Evolutionary conservation across 1,139 yeast species (phyloP).

Genomic region (Zygosaccharomyces pseudobailii): DNA sequence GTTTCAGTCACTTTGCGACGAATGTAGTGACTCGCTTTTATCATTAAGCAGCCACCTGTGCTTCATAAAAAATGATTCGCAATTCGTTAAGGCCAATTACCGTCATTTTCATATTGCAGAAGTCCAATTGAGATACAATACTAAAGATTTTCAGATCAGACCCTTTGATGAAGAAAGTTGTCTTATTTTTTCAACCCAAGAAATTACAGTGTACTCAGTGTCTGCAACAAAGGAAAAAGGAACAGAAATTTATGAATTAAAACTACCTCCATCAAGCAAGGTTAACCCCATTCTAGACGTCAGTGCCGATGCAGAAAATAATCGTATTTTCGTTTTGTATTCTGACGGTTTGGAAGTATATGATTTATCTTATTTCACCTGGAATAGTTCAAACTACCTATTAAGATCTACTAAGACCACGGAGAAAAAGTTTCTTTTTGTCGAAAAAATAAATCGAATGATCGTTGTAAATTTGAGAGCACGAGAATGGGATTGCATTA

Average conservation of each 20-base stretch:
- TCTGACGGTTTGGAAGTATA: conserved; percentile 22
- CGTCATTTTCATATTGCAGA: not conserved
- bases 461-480: conserved; percentile 21
- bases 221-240: not conserved
- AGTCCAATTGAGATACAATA: conserved; percentile 4
- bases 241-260: conserved; percentile 12
- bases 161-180: conserved; percentile 5
- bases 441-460: conserved; percentile 26
- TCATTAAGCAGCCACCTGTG: conserved; percentile 3
- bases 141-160: conserved; percentile 10
- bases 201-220: conserved; percentile 6
- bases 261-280: conserved; percentile 17
- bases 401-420: conserved; percentile 24
- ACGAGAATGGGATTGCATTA: conserved; percentile 27
- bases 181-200: conserved; percentile 11
- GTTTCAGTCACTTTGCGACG: not conserved
- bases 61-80: conserved; percentile 2
- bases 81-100: conserved; percentile 3
- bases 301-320: not conserved
- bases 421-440: conserved; percentile 21
- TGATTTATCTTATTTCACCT: conserved; percentile 19
- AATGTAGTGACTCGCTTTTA: not conserved
- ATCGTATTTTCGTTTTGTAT: conserved; percentile 17
- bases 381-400: conserved; percentile 22
- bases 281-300: conserved; percentile 21